A percentile compares a stretch with the other conserved stretches of the same genome.
phyloP scores from a whole-genome alignment of 768 basidiomycete genomes.

The Kondoa subrosea region DNA sequence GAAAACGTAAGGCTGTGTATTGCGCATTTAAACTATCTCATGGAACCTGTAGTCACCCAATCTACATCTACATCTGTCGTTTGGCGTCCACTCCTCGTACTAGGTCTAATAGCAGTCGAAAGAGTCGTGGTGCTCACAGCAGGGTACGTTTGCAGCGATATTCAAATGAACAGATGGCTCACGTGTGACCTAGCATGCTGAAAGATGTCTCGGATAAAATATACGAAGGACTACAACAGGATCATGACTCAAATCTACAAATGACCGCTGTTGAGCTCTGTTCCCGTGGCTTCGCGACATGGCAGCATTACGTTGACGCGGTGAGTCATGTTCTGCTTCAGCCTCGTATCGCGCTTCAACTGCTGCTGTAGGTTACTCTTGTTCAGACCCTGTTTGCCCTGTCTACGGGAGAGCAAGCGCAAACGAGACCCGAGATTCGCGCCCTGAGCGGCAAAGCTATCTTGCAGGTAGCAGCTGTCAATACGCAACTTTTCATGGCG shows the following conservation, averaged over 20 bases:
- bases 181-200: background rate
- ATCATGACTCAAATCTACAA: background rate
- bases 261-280: slow-evolving; percentile 69
- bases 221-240: background rate
- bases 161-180: too few species aligned
- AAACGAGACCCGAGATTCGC: slow-evolving; percentile 44
- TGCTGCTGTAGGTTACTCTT: too few species aligned
- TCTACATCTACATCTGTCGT: too few species aligned
- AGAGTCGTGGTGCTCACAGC: background rate
- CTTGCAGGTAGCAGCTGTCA: slow-evolving; percentile 60
- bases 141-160: too few species aligned
- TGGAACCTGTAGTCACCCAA: too few species aligned
- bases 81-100: slow-evolving; percentile 17
- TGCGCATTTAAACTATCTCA: background rate
- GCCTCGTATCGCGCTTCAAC: too few species aligned
- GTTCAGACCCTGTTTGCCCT: slow-evolving; percentile 66
- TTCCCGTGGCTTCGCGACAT: slow-evolving; percentile 75
- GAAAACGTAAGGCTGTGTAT: background rate
- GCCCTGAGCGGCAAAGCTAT: slow-evolving; percentile 70
- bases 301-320: slow-evolving; percentile 85
- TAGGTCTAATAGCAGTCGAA: slow-evolving; percentile 13
- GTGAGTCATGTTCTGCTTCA: too few species aligned
- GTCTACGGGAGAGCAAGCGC: slow-evolving; percentile 48
- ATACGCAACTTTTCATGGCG: slow-evolving; percentile 84
- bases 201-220: background rate